Conservation (phyloP, 257 asterid genomes). For the Nicotiana paniculata region DNA sequence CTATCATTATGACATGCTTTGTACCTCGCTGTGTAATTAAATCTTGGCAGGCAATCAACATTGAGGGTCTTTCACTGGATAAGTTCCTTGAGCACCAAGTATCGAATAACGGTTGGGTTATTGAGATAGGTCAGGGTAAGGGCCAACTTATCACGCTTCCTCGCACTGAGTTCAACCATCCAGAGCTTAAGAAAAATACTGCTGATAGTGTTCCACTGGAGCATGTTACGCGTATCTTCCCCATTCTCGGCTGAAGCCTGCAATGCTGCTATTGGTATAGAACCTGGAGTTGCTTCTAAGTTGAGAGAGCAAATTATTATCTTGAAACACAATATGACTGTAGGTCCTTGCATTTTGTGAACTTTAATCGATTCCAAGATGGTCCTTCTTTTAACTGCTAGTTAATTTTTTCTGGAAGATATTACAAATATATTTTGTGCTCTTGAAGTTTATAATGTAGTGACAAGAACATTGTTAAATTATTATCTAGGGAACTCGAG, state of each 20-base stretch:
- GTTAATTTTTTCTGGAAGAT: background rate
- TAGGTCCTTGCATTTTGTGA: background rate
- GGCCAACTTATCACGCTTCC: slow-evolving; percentile 60
- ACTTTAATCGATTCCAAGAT: background rate
- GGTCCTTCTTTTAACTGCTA: background rate
- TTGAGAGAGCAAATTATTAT: background rate
- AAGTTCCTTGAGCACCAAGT: slow-evolving; percentile 71
- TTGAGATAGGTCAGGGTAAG: slow-evolving; percentile 53
- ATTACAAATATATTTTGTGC: background rate
- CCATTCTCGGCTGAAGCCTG: slow-evolving; percentile 53
- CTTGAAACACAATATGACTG: background rate
- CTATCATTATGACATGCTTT: background rate
- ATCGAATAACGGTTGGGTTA: slow-evolving; percentile 52
- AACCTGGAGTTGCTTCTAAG: background rate
- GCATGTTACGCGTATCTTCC: slow-evolving; percentile 66
- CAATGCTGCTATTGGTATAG: background rate
- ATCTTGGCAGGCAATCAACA: slow-evolving; percentile 57
- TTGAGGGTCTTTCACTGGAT: slow-evolving; percentile 67
- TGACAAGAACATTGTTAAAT: background rate
- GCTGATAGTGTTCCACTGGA: slow-evolving; percentile 62
- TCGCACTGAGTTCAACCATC: slow-evolving; percentile 63
- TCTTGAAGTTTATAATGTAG: background rate
- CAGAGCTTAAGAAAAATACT: slow-evolving; percentile 62
- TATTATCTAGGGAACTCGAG: background rate
- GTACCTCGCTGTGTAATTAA: background rate